Conservation (phyloP, 2,329 filamentous ascomycete genomes). For the Scytalidium sp. region DNA sequence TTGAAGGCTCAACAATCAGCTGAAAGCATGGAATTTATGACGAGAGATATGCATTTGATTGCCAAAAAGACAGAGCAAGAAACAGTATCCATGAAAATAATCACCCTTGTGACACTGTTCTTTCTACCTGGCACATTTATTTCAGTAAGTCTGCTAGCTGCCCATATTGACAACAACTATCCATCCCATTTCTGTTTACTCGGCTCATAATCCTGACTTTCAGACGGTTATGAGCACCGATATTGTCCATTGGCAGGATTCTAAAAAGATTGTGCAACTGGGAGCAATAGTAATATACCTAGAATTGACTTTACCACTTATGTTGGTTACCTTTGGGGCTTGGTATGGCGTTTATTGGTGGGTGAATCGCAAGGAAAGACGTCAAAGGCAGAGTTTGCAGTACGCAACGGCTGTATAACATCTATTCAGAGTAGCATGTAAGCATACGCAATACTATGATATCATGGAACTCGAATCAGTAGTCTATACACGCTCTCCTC, state of each 20-base stretch:
- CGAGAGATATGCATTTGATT: constrained; percentile 27
- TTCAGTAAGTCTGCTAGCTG: constrained; percentile 31
- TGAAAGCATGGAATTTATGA: constrained; percentile 20
- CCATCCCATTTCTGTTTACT: neutral
- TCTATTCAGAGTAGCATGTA: too few relatives aligned
- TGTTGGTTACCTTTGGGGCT: constrained; percentile 27
- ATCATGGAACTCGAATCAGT: too few relatives aligned
- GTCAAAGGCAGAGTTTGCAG: too few relatives aligned
- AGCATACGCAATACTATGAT: too few relatives aligned
- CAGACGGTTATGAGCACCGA: constrained; percentile 40
- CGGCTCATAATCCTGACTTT: neutral
- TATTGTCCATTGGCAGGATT: constrained; percentile 24
- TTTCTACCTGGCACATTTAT: constrained; percentile 41
- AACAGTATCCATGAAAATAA: constrained; percentile 38
- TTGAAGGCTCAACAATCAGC: constrained; percentile 18
- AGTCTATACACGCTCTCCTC: too few relatives aligned
- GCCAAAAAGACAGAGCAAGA: constrained; percentile 34
- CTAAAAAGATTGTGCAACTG: constrained; percentile 13
- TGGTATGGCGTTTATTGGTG: constrained; percentile 32
- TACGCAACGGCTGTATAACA: too few relatives aligned
- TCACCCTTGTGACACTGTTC: constrained; percentile 38
- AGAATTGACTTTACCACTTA: constrained; percentile 31
- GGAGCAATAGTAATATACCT: constrained; percentile 31
- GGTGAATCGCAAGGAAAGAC: constrained; percentile 14
- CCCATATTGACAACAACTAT: neutral